These are phyloP conservation scores for Malus orientalis DNA, from an alignment of 306 rosid species.

Conservation along the genomic window DNA sequence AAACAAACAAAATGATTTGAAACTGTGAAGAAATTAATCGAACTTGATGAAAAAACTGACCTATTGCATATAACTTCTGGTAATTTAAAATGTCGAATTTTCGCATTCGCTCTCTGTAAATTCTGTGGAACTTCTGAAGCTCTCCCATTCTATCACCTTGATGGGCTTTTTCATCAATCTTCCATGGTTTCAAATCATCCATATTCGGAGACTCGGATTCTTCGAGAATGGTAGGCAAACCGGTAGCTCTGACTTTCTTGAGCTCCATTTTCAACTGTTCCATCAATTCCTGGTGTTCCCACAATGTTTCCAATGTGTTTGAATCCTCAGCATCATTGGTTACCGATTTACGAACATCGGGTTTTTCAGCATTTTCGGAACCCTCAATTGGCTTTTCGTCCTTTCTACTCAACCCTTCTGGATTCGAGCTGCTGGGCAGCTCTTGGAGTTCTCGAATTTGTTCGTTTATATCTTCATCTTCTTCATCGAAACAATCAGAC, in stretches of 20 bases:
- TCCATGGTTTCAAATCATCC: conserved; percentile 92
- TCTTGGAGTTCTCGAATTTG: conserved; percentile 38
- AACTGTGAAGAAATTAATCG: neutral
- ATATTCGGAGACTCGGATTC: conserved; percentile 81
- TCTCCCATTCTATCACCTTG: conserved; percentile 43
- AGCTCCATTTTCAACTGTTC: conserved; percentile 86
- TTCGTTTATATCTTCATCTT: conserved; percentile 41
- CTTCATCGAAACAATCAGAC: conserved; percentile 48
- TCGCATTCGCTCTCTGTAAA: conserved; percentile 86
- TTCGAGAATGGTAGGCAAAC: conserved; percentile 81
- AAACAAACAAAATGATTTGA: neutral
- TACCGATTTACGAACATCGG: conserved; percentile 3
- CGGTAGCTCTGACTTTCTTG: conserved; percentile 75
- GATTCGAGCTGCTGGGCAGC: neutral
- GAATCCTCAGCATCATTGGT: conserved; percentile 44
- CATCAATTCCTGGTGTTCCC: conserved; percentile 94
- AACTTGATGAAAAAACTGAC: conserved; percentile 32
- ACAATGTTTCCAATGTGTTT: conserved; percentile 53
- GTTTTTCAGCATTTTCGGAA: conserved; percentile 3
- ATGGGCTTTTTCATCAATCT: conserved; percentile 70
- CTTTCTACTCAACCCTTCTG: neutral
- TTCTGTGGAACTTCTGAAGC: conserved; percentile 73
- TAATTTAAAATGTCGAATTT: conserved; percentile 90
- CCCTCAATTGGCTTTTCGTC: conserved; percentile 3
- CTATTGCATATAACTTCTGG: conserved; percentile 92